These are phyloP conservation scores for Plasmodium vinckei DNA, from an alignment of 169 alveolate genomes.

Conservation along the genomic window DNA sequence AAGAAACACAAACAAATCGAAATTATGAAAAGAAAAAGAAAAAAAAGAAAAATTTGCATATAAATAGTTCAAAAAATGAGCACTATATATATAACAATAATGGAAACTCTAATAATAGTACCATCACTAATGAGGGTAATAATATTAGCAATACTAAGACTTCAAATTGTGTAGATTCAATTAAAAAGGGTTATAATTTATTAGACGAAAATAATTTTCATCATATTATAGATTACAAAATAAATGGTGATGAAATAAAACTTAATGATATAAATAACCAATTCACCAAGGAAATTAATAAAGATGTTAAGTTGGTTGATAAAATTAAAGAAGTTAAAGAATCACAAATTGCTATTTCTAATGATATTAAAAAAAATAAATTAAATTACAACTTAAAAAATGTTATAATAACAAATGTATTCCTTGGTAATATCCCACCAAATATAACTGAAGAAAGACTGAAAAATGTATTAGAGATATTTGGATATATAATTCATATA, in stretches of 20 bases:
- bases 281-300: constrained; percentile 20
- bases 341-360: not conserved
- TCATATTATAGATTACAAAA: constrained; percentile 19
- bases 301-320: not conserved
- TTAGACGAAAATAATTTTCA: constrained; percentile 4
- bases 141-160: not conserved
- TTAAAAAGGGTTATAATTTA: not conserved
- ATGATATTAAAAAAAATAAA: constrained; percentile 14
- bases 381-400: constrained; percentile 26
- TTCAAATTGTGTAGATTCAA: constrained; percentile 1
- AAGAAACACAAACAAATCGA: constrained; percentile 2
- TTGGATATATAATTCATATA: constrained; percentile 75
- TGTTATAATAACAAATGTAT: constrained; percentile 77
- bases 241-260: constrained; percentile 20
- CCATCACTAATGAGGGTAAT: too few species aligned
- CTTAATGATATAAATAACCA: constrained; percentile 44
- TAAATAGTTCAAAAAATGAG: not conserved
- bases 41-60: constrained; percentile 12
- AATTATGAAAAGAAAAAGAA: constrained; percentile 4
- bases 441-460: constrained; percentile 80
- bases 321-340: not conserved
- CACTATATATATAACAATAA: constrained; percentile 21
- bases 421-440: constrained; percentile 87
- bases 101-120: too few species aligned
- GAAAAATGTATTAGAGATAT: constrained; percentile 76